Base-by-base conservation (phyloP, 164 flowering plant genomes). In the Stephania cephalantha region DNA sequence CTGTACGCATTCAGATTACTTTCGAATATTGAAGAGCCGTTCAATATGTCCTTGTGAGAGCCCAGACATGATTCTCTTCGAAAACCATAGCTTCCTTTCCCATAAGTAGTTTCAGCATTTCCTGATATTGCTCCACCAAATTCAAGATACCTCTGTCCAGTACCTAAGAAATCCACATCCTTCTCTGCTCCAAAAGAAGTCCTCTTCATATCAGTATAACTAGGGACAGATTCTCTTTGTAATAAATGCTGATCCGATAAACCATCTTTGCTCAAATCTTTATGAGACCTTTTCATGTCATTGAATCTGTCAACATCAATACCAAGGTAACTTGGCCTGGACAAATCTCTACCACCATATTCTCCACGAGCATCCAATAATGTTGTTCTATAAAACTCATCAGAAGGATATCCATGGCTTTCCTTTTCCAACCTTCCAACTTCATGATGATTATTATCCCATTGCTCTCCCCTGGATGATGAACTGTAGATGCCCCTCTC, bases 181-280 rank as follows among this genome's bases (percentile, higher is more conserved):
- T 73, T 74, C 72, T 72, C 80, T 45, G 42, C 69, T 46, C 30
- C 68, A 53, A 73, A 31, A 18, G 79, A 44, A 30, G 74, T 18
- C 72, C 73, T 46, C 46, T 73, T 73, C n/a, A 67, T 65, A 74
- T 73, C 79, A 55, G 42, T 68, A 68, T 73, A 77, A 46, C 71
- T 72, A 17, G 74, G 42, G 7, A 58, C 67, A 5, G 76, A 75
- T 18, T 74, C 75, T 70, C 78, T 78, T 42, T 70, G 78, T 46
- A 75, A 77, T 69, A 79, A 64, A 65, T 73, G 63, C 73, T 58
- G 75, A n/a, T 79, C 82, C 85, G 80, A 74, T 12, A 75, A 76
- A 69, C 69, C 61, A 46, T 45, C 55, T 4, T 73, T 79, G 61
- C 67, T 65, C 20, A 66, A 52, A 69, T 22, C 73, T 66, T 73